A percentile compares a stretch with the other conserved stretches of the same genome.
These are phyloP conservation scores for Pseudopyricularia cyperi DNA, from an alignment of 2,329 filamentous ascomycete species.

Conservation along the genomic window DNA sequence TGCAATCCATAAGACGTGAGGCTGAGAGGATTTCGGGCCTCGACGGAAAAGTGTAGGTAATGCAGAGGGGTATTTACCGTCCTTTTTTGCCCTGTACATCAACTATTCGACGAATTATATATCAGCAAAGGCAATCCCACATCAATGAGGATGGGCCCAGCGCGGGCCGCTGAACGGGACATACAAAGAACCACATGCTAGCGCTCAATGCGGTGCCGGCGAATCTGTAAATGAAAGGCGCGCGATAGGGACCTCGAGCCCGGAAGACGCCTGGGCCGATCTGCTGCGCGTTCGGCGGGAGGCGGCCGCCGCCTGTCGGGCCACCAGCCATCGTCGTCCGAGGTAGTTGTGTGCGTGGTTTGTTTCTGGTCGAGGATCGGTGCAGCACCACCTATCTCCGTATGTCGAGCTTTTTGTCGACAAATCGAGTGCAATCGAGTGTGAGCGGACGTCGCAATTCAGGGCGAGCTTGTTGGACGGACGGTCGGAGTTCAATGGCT, in stretches of 20 bases:
- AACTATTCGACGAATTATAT: slow-evolving; percentile 39
- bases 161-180: slow-evolving; percentile 20
- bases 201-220: slow-evolving; percentile 78
- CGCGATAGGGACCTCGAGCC: slow-evolving; percentile 21
- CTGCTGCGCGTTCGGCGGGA: neutral
- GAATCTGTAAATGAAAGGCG: slow-evolving; percentile 60
- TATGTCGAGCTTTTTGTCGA: neutral
- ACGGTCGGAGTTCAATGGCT: neutral
- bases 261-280: neutral
- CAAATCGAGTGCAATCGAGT: neutral
- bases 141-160: neutral
- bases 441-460: neutral
- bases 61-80: slow-evolving; percentile 42
- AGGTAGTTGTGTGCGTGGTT: neutral
- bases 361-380: neutral
- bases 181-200: slow-evolving; percentile 98
- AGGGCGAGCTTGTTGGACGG: neutral
- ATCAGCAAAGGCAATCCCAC: neutral
- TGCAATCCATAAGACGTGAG: slow-evolving; percentile 6
- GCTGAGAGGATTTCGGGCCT: neutral
- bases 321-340: neutral
- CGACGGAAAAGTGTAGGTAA: neutral
- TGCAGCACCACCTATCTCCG: neutral
- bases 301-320: neutral
- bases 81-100: slow-evolving; percentile 94